Percentiles rank a stretch among this genome's conserved stretches.
These are phyloP conservation scores for Wickerhamomyces sp. DNA, from an alignment of 1,139 yeast genomes.

Conservation along the genomic window DNA sequence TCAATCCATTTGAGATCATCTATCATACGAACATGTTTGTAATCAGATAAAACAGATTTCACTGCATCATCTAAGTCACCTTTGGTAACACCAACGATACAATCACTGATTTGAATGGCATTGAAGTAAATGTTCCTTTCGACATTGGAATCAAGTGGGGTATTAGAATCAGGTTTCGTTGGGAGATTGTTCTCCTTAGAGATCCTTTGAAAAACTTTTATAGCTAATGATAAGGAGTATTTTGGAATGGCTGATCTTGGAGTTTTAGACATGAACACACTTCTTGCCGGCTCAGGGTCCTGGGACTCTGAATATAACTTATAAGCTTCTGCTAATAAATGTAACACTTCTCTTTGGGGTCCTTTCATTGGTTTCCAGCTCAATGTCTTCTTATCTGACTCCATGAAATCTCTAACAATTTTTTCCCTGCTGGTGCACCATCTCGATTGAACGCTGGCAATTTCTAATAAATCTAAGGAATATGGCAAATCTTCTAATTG, in stretches of 20 bases:
- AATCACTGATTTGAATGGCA: conserved; percentile 50
- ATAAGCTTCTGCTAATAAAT: conserved; percentile 58
- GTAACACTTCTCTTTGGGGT: conserved; percentile 68
- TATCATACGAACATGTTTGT: conserved; percentile 24
- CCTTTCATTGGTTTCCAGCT: conserved; percentile 72
- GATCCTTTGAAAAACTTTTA: conserved; percentile 28
- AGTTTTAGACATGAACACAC: conserved; percentile 54
- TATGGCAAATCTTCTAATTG: conserved; percentile 26
- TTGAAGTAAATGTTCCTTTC: conserved; percentile 34
- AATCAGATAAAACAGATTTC: conserved; percentile 22
- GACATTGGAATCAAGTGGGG: too few species aligned
- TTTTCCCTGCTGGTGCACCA: conserved; percentile 69
- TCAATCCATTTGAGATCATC: conserved; percentile 34
- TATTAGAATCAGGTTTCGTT: conserved; percentile 5
- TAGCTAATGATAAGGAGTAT: conserved; percentile 25
- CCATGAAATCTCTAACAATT: conserved; percentile 45
- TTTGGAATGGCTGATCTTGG: conserved; percentile 30
- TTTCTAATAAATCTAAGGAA: conserved; percentile 26
- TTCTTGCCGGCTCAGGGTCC: conserved; percentile 76
- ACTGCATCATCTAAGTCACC: conserved; percentile 40
- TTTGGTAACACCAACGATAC: conserved; percentile 49
- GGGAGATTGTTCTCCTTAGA: conserved; percentile 26
- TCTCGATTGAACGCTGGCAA: conserved; percentile 35
- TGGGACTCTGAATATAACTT: conserved; percentile 66
- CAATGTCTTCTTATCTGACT: conserved; percentile 33